These are phyloP conservation scores for Gracilaria vermiculophylla DNA, from an alignment of 23 red algal genomes.

Conservation along the genomic window DNA sequence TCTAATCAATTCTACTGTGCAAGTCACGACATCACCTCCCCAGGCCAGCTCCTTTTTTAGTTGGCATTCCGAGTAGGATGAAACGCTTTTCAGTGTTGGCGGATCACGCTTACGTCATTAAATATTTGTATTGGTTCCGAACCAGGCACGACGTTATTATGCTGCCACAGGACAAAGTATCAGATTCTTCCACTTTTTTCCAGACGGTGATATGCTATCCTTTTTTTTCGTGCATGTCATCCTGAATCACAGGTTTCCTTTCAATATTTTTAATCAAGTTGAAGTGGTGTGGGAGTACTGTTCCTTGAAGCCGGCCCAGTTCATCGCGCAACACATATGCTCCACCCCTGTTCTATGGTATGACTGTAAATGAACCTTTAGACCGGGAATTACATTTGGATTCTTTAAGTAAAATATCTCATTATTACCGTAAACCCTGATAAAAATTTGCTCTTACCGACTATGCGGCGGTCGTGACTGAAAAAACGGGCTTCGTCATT, in stretches of 20 bases:
- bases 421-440: neutral
- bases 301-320: neutral
- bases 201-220: neutral
- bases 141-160: neutral
- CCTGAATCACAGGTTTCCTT: neutral
- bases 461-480: neutral
- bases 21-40: too few relatives aligned
- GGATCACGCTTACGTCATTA: neutral
- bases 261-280: neutral
- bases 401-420: neutral
- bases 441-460: neutral
- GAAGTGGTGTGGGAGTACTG: neutral
- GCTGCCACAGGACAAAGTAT: neutral
- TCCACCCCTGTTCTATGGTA: neutral
- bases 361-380: neutral
- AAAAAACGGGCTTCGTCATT: neutral
- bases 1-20: too few relatives aligned
- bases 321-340: neutral
- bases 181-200: neutral
- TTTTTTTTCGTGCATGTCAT: neutral
- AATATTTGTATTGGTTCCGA: neutral
- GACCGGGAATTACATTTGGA: neutral
- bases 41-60: neutral
- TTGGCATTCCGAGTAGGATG: neutral
- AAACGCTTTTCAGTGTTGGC: neutral